Evolutionary conservation across 768 basidiomycete species (phyloP).

Genomic region (Lentinus brumalis): DNA sequence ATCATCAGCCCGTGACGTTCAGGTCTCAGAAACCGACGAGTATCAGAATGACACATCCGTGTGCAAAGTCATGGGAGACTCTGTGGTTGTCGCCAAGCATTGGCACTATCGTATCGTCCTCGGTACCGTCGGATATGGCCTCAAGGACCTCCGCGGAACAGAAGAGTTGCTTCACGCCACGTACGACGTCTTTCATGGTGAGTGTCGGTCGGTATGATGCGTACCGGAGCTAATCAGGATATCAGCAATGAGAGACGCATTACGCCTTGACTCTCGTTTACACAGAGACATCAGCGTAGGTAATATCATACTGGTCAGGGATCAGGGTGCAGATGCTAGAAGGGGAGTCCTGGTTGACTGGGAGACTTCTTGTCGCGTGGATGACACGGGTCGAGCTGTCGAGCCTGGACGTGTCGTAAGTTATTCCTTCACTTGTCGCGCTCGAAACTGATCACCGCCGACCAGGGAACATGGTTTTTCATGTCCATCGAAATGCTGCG

Average conservation of each 20-base stretch:
- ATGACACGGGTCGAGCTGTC: neutral
- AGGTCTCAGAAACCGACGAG: neutral
- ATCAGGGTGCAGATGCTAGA: neutral
- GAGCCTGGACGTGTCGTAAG: neutral
- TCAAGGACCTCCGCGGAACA: neutral
- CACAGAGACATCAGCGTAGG: conserved; percentile 8
- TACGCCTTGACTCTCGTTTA: neutral
- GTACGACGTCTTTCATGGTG: conserved; percentile 7
- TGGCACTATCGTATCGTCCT: conserved; percentile 8
- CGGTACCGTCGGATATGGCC: conserved; percentile 4
- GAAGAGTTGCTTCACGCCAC: conserved; percentile 6
- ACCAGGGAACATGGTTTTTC: conserved; percentile 13
- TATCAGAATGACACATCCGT: no score
- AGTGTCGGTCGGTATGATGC: neutral
- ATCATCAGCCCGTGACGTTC: neutral
- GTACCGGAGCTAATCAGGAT: neutral
- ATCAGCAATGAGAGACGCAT: conserved; percentile 4
- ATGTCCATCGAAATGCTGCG: conserved; percentile 4
- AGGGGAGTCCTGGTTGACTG: conserved; percentile 13
- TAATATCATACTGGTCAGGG: conserved; percentile 6
- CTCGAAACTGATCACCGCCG: neutral
- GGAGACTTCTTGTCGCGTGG: conserved; percentile 4
- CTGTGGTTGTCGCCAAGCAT: neutral
- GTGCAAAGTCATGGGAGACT: neutral
- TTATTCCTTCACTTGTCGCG: neutral